These are phyloP conservation scores for Quercus aquifolioides DNA, from an alignment of 306 rosid genomes.

Conservation along the genomic window DNA sequence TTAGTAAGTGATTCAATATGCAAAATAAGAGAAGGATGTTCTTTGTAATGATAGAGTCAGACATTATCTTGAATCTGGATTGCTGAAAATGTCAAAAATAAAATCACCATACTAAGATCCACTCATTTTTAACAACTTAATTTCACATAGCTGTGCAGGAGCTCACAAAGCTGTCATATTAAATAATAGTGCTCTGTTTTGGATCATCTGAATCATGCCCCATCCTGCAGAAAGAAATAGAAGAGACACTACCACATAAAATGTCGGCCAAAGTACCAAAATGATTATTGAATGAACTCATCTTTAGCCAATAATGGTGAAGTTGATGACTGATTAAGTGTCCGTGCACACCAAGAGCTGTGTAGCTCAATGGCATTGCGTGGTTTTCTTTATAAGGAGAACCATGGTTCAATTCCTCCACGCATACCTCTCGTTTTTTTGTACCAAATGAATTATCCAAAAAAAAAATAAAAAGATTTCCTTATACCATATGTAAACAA, in stretches of 20 bases:
- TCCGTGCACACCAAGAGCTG: too few relatives aligned
- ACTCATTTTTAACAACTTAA: not conserved
- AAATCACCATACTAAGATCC: not conserved
- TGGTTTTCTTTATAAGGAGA: too few relatives aligned
- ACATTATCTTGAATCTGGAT: slow-evolving; percentile 53
- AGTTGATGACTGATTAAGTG: not conserved
- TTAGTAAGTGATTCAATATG: not conserved
- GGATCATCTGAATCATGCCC: slow-evolving; percentile 43
- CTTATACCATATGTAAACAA: not conserved
- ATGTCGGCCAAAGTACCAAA: not conserved
- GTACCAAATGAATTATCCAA: too few relatives aligned
- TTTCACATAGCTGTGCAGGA: not conserved
- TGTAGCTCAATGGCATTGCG: too few relatives aligned
- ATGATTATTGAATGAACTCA: not conserved
- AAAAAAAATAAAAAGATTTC: not conserved
- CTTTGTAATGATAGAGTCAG: slow-evolving; percentile 50
- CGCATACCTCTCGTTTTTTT: rapidly evolving
- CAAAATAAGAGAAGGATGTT: slow-evolving; percentile 42
- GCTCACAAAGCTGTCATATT: slow-evolving; percentile 52
- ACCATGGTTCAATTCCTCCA: too few relatives aligned
- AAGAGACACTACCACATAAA: slow-evolving; percentile 4
- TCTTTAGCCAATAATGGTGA: not conserved
- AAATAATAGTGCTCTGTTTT: slow-evolving; percentile 41
- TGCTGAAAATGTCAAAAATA: slow-evolving; percentile 33
- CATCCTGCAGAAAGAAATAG: slow-evolving; percentile 36